Evolutionary conservation across 2,329 filamentous ascomycete species (phyloP), one percentile per base, ranked within the genome.

Genomic region (Apiospora arundinis): DNA sequence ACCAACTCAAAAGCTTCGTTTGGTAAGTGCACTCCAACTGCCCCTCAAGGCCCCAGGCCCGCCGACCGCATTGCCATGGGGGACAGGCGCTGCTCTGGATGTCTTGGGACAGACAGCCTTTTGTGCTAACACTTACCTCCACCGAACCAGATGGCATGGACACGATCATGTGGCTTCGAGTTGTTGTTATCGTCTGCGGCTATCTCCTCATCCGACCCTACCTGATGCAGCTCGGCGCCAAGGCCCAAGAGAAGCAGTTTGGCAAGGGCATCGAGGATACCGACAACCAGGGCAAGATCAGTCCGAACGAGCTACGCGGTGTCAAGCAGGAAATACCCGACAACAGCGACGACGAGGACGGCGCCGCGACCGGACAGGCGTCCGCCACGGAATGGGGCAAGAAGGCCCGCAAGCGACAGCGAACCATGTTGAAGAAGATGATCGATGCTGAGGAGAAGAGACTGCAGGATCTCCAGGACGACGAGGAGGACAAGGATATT

Each of bases 121-220:
- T 40, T 48, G 44, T 14, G 12, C 44, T 68, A 48, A 68, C 66
- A 12, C 25, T 2, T 46, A 21, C 32, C 37, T 28, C 18, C 32
- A 32, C 7, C n/a, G n/a, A 40, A 23, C 16, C 32, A 69, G 67
- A 37, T 18, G 28, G 21, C 25, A 69, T 69, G 67, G 67, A 69
- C 21, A 42, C 67, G 5, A 44, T 40, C 8, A 69, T 86, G 56
- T 90, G 87, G 85, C 86, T 96, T 76, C 92, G 93, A 67, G 86
- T 96, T 71, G 82, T 94, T 75, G 86, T 90, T 75, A 88, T 94
- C 73, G 88, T 94, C 25, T 89, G 93, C 77, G 91, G 89, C 70
- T 97, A 95, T 84, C 79, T 91, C 74, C 87, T 96, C 69, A 77
- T 94, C 32, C 90, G 94, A 0, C 93, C 93, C 0, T 94, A 94